Conservation (phyloP, 768 basidiomycete genomes). For the Xerocomellus dryophilus region DNA sequence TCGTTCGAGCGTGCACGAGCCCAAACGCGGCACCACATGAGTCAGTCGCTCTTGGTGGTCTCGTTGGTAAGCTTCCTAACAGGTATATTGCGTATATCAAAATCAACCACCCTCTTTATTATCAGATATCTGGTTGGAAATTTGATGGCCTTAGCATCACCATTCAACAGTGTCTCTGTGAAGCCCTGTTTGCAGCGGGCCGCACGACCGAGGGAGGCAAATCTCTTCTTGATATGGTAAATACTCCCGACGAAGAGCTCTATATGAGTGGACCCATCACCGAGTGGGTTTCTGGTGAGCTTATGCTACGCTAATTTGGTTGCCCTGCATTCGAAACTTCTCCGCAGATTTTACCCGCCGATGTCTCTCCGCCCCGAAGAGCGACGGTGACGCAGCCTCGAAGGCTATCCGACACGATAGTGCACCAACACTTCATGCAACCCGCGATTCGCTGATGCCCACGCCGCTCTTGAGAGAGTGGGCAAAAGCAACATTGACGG, state of each 20-base stretch:
- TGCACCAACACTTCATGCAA: not conserved
- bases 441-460: not conserved
- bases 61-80: not conserved
- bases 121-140: conserved; percentile 10
- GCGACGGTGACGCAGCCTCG: not conserved
- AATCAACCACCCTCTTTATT: too few relatives aligned
- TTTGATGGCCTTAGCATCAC: not conserved
- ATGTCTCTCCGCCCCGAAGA: not conserved
- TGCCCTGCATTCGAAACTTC: not conserved
- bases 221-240: not conserved
- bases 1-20: not conserved
- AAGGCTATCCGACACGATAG: too few relatives aligned
- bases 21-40: not conserved
- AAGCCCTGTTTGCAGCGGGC: not conserved
- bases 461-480: conserved; percentile 1
- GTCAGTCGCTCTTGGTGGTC: not conserved
- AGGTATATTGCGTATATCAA: not conserved
- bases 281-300: not conserved
- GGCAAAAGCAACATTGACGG: not conserved
- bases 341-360: not conserved
- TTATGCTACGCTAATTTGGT: not conserved
- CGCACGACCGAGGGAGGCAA: not conserved
- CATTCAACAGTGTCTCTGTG: not conserved
- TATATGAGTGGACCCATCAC: not conserved
- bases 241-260: not conserved